phyloP scores from a whole-genome alignment of 257 asterid genomes.

The Solanum sejunctum region DNA sequence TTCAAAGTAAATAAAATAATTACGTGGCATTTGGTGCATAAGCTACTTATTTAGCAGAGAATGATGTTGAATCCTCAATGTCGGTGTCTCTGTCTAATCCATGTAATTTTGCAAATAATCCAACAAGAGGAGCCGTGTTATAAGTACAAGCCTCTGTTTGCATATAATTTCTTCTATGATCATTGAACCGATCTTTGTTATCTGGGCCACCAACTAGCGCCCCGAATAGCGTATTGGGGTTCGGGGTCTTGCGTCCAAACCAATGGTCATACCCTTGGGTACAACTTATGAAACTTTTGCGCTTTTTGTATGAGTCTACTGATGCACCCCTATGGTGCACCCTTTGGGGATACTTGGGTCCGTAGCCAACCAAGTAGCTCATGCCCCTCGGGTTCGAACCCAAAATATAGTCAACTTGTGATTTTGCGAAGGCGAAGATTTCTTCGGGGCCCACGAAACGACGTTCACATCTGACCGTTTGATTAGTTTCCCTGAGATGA shows the following conservation, averaged over 20 bases:
- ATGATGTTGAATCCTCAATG: not conserved
- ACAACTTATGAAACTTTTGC: constrained; percentile 58
- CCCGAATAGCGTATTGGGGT: constrained; percentile 57
- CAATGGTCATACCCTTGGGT: constrained; percentile 72
- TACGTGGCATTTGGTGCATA: not conserved
- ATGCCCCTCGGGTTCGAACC: constrained; percentile 64
- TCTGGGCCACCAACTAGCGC: constrained; percentile 83
- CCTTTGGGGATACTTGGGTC: constrained; percentile 37
- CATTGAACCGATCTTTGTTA: constrained; percentile 37
- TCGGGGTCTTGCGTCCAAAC: constrained; percentile 40
- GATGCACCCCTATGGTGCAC: constrained; percentile 91
- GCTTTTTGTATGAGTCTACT: constrained; percentile 34
- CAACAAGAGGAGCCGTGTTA: constrained; percentile 72
- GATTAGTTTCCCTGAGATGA: constrained; percentile 46
- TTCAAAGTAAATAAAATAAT: not conserved
- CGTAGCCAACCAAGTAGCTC: constrained; percentile 80
- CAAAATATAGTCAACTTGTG: constrained; percentile 62
- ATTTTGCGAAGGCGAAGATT: constrained; percentile 40
- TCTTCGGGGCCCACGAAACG: constrained; percentile 22
- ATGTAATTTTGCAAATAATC: constrained; percentile 50
- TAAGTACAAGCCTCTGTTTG: constrained; percentile 94
- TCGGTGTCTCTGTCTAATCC: not conserved
- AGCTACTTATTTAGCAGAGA: not conserved
- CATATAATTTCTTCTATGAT: constrained; percentile 51
- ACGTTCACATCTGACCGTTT: constrained; percentile 25